A percentile compares a stretch with the other conserved stretches of the same genome.
phyloP scores from a whole-genome alignment of 495 filamentous ascomycete species.

The Penicillium roqueforti region DNA sequence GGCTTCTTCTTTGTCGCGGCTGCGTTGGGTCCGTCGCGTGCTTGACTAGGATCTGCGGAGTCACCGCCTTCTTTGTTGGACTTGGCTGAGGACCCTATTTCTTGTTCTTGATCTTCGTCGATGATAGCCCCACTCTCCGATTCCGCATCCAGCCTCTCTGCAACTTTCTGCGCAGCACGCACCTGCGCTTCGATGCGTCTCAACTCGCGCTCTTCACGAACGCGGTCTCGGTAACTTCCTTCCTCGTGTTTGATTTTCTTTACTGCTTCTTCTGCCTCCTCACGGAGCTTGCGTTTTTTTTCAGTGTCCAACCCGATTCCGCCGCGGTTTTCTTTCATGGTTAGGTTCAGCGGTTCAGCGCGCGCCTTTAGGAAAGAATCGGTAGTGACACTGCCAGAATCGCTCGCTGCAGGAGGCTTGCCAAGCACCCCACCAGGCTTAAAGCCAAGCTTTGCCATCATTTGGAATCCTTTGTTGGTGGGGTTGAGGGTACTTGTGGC shows the following conservation, averaged over 20 bases:
- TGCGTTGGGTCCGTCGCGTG: not conserved
- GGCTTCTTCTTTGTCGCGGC: slow-evolving; percentile 22
- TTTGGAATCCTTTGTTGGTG: slow-evolving; percentile 75
- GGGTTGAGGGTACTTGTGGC: slow-evolving; percentile 62
- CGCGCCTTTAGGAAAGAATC: slow-evolving; percentile 24
- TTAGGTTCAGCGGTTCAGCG: slow-evolving; percentile 63
- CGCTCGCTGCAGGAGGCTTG: slow-evolving; percentile 31
- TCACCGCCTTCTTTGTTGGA: not conserved
- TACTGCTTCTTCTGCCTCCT: slow-evolving; percentile 54
- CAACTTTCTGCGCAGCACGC: slow-evolving; percentile 73
- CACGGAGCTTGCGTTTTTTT: slow-evolving; percentile 73
- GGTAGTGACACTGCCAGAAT: not conserved
- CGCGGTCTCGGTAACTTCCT: slow-evolving; percentile 70
- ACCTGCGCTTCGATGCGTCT: slow-evolving; percentile 62
- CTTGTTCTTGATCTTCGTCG: slow-evolving; percentile 21
- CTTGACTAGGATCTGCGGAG: not conserved
- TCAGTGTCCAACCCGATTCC: slow-evolving; percentile 83
- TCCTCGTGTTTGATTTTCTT: slow-evolving; percentile 65
- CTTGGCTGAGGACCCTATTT: not conserved
- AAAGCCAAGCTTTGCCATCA: slow-evolving; percentile 98
- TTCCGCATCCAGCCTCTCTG: slow-evolving; percentile 65
- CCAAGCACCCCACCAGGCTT: slow-evolving; percentile 68
- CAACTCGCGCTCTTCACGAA: slow-evolving; percentile 67
- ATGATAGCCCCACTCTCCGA: slow-evolving; percentile 16
- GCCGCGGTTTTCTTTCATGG: slow-evolving; percentile 73